phyloP scores from a whole-genome alignment of 805 yeast species.

The Candida khao-thaluensis region DNA sequence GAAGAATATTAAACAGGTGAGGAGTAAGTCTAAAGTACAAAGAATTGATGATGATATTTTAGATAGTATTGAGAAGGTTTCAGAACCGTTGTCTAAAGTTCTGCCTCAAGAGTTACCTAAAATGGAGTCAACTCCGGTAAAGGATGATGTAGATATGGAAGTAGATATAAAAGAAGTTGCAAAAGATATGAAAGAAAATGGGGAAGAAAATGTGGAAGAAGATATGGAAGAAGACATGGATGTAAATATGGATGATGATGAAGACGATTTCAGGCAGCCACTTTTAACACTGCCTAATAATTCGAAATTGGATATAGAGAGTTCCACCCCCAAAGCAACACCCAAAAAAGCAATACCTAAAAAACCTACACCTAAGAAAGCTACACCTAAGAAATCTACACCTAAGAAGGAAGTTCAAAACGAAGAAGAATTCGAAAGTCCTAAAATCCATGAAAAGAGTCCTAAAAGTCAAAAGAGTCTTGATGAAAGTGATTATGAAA shows the following conservation, averaged over 20 bases:
- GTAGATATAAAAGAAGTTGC: background rate
- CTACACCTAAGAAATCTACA: background rate
- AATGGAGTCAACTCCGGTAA: background rate
- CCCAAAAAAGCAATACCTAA: background rate
- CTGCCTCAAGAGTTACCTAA: background rate
- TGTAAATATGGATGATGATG: background rate
- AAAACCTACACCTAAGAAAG: background rate
- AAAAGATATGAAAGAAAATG: background rate
- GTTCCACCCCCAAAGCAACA: conserved; percentile 1
- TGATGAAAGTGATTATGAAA: conserved; percentile 6
- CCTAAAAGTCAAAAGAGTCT: too few relatives aligned
- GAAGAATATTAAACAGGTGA: background rate
- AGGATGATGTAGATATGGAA: background rate
- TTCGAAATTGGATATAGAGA: conserved; percentile 2
- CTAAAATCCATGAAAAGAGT: background rate
- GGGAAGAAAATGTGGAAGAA: background rate
- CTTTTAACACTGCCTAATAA: conserved; percentile 2
- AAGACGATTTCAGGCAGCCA: background rate
- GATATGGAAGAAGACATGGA: background rate
- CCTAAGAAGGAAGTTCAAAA: background rate
- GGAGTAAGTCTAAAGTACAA: conserved; percentile 4
- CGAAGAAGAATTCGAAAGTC: background rate
- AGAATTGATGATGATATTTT: conserved; percentile 6
- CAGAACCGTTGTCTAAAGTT: too few relatives aligned
- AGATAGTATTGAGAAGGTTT: background rate